Percentiles rank a stretch among this genome's conserved stretches.
Evolutionary conservation across 225 moss, liverwort and hornwort species (phyloP).

Genomic region (Bryum argenteum): DNA sequence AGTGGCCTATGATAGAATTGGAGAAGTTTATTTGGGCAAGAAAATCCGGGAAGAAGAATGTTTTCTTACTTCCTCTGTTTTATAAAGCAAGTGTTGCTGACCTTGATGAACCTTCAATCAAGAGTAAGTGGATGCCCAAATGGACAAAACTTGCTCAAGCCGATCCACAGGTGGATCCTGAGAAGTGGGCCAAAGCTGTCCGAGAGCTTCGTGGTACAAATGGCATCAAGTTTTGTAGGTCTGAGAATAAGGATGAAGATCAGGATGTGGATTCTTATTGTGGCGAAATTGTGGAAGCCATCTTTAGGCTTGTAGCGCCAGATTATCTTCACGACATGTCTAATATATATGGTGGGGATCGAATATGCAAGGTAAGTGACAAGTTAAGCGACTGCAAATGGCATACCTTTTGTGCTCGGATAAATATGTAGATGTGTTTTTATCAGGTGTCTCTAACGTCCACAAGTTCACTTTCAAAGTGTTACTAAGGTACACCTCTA

Average conservation of each 20-base stretch:
- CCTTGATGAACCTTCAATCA: neutral
- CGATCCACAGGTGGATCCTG: neutral
- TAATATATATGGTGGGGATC: constrained; percentile 8
- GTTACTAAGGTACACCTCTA: neutral
- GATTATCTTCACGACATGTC: neutral
- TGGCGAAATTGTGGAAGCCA: constrained; percentile 6
- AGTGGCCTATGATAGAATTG: constrained; percentile 9
- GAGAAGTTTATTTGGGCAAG: neutral
- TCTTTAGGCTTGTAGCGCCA: constrained; percentile 1
- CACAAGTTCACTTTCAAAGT: too few species aligned
- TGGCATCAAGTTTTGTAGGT: constrained; percentile 4
- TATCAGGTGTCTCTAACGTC: too few species aligned
- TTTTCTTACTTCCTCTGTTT: neutral
- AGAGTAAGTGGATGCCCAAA: neutral
- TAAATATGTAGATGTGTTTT: too few species aligned
- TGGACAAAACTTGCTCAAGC: neutral
- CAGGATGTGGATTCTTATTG: neutral
- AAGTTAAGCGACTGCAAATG: neutral
- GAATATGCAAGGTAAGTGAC: constrained; percentile 22
- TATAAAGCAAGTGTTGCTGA: neutral
- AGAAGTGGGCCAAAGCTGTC: constrained; percentile 1
- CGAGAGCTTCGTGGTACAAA: constrained; percentile 10
- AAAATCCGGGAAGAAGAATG: neutral
- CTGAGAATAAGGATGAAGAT: neutral
- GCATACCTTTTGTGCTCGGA: too few species aligned